Conservation (phyloP, 306 rosid species). For the Quercus alba region DNA sequence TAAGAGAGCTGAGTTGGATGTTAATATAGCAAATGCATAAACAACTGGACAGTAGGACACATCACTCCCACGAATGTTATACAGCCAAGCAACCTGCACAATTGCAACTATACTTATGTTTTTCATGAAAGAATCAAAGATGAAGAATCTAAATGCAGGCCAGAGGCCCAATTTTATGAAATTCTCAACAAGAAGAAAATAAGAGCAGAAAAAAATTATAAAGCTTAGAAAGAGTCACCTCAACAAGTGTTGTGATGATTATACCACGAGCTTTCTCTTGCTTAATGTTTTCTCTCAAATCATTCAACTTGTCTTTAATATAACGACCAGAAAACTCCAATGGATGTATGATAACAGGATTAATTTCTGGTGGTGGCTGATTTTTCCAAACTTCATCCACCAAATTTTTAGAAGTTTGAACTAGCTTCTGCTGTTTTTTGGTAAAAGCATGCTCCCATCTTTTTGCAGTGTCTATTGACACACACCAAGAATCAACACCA, state of each 20-base stretch:
- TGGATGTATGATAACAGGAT: conserved; percentile 63
- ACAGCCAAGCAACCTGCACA: too few species aligned
- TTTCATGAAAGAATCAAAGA: too few species aligned
- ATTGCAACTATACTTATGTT: too few species aligned
- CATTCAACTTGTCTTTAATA: conserved; percentile 68
- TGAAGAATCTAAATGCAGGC: too few species aligned
- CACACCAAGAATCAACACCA: conserved; percentile 96
- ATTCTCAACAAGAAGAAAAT: too few species aligned
- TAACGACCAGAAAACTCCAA: conserved; percentile 75
- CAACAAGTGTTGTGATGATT: conserved; percentile 81
- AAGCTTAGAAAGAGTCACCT: conserved; percentile 25
- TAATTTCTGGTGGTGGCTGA: conserved; percentile 56
- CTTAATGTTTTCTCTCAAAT: conserved; percentile 60
- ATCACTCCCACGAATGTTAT: too few species aligned
- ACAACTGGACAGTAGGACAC: too few species aligned
- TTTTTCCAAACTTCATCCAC: conserved; percentile 89
- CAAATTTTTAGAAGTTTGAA: conserved; percentile 74
- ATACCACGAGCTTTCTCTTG: conserved; percentile 62
- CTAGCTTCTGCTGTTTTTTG: conserved; percentile 72
- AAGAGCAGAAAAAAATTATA: too few species aligned
- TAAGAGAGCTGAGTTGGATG: too few species aligned
- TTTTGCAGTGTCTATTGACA: conserved; percentile 77
- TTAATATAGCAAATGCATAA: too few species aligned
- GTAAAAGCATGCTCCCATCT: conserved; percentile 75
- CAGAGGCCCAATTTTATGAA: too few species aligned